phyloP scores from a whole-genome alignment of 768 basidiomycete species.

The Lentinula sp. region DNA sequence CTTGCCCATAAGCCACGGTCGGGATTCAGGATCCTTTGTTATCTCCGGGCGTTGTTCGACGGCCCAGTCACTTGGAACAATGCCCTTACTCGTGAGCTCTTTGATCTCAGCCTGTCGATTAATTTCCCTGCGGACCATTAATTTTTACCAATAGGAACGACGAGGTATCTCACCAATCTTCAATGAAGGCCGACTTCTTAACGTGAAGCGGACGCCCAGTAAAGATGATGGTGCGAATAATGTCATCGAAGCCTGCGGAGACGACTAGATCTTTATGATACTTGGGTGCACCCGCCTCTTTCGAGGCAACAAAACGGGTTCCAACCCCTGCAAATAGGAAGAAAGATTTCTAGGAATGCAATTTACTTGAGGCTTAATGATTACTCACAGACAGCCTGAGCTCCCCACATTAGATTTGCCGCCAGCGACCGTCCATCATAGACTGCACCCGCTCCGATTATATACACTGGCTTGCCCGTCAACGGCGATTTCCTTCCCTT shows the following conservation, averaged over 20 bases:
- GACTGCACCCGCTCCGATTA: conserved; percentile 89
- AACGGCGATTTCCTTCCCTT: conserved; percentile 73
- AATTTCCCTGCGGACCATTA: conserved; percentile 7
- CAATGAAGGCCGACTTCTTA: conserved; percentile 76
- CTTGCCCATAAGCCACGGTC: conserved; percentile 80
- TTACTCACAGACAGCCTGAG: conserved; percentile 76
- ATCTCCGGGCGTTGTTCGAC: conserved; percentile 79
- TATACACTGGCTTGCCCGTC: conserved; percentile 79
- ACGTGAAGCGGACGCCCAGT: conserved; percentile 89
- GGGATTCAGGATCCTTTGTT: conserved; percentile 40
- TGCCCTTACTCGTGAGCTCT: conserved; percentile 76
- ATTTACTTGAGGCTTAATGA: conserved; percentile 15
- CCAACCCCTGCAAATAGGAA: conserved; percentile 54
- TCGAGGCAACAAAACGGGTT: conserved; percentile 80
- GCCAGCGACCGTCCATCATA: conserved; percentile 85
- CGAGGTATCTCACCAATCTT: conserved; percentile 54
- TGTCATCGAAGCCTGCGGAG: conserved; percentile 71
- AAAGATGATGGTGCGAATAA: conserved; percentile 80
- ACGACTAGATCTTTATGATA: conserved; percentile 78
- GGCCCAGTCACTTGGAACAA: conserved; percentile 69
- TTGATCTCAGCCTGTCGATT: conserved; percentile 65
- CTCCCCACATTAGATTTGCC: conserved; percentile 86
- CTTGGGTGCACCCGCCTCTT: conserved; percentile 77
- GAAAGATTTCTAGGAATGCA: background rate
- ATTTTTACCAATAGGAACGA: background rate